These are phyloP conservation scores for Hypoxylon sp. DNA, from an alignment of 2,329 filamentous ascomycete species.

Conservation along the genomic window DNA sequence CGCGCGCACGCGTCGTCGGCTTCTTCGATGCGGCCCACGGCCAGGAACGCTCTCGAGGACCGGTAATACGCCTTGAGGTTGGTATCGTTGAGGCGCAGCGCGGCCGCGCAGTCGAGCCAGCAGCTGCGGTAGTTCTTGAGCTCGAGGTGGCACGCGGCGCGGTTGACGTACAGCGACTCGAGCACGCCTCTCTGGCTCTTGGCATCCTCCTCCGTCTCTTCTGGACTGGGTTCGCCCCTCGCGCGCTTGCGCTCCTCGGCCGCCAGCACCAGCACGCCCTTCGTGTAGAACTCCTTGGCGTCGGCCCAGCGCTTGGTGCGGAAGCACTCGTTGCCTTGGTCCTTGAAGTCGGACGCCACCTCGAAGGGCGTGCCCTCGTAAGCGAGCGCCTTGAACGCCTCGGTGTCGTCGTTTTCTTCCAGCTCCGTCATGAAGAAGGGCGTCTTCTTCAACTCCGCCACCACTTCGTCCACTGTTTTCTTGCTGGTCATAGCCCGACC, in stretches of 20 bases:
- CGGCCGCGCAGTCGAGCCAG: conserved; percentile 84
- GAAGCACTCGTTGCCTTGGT: conserved; percentile 92
- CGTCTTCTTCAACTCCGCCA: conserved; percentile 68
- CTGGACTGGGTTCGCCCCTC: conserved; percentile 47
- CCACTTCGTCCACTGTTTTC: conserved; percentile 67
- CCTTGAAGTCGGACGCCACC: conserved; percentile 85
- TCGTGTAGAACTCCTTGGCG: conserved; percentile 90
- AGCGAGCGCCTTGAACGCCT: conserved; percentile 88
- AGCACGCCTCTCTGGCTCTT: conserved; percentile 69
- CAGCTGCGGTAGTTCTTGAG: conserved; percentile 89
- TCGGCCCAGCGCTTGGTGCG: conserved; percentile 78
- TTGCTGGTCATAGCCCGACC: conserved; percentile 54
- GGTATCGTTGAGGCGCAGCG: conserved; percentile 79
- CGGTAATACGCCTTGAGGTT: conserved; percentile 96
- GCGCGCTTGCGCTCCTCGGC: conserved; percentile 70
- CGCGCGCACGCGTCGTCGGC: conserved; percentile 82
- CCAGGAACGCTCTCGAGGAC: conserved; percentile 80
- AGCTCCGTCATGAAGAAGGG: conserved; percentile 98
- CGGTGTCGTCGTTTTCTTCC: conserved; percentile 84
- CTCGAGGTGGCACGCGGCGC: conserved; percentile 89
- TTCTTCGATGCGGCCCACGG: conserved; percentile 81
- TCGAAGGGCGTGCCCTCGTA: conserved; percentile 93
- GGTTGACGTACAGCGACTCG: conserved; percentile 85
- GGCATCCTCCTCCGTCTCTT: conserved; percentile 62
- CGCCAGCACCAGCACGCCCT: conserved; percentile 80